Evolutionary conservation across 2,329 filamentous ascomycete species (phyloP), one percentile per base, ranked within the genome.

Genomic region (Monosporascus sp.): DNA sequence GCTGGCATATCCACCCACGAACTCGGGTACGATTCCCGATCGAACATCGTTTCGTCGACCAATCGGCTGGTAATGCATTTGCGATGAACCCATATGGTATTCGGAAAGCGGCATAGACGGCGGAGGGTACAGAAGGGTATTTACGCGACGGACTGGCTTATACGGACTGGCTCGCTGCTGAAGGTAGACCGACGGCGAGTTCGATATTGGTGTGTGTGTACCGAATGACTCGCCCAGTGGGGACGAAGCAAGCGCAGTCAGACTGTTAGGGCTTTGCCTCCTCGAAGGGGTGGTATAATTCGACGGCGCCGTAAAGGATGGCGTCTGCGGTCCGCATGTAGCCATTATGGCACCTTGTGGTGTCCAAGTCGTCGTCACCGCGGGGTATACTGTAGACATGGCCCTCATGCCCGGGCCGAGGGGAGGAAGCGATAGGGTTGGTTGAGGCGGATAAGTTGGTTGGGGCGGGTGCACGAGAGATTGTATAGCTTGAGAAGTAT

Each of bases 141-240:
- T 91, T 55, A 97, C 90, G 56, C 90, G 83, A 51, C 92, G 88
- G 40, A 97, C 87, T 1, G 93, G 93, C 58, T 91, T 89, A 72
- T 97, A 97, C 3, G 94, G 94, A 52, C 93, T 97, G 58, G 89
- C 86, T 53, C 94, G 84, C 68, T 96, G 90, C 65, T 89, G 88
- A 38, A 97, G 78, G 71, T 95, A 95, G 64, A 90, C 84, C 11
- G 89, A 92, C 1, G 93, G 93, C 35, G 94, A 97, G 58, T 94
- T 81, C 35, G 89, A 87, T 45, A 84, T 82, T 6, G 87, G 86
- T 8, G 85, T 82, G 50, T 84, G 80, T 45, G 78, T 74, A 7
- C 74, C 75, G 51, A 81, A 88, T 22, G 82, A 78, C 17, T 85
- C 82, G n/a, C 79, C 80, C n/a, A 87, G 69, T 0, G 84, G 84